Evolutionary conservation across 371 early-diverging fungal species (phyloP).

Genomic region (Mucor plumbeus): DNA sequence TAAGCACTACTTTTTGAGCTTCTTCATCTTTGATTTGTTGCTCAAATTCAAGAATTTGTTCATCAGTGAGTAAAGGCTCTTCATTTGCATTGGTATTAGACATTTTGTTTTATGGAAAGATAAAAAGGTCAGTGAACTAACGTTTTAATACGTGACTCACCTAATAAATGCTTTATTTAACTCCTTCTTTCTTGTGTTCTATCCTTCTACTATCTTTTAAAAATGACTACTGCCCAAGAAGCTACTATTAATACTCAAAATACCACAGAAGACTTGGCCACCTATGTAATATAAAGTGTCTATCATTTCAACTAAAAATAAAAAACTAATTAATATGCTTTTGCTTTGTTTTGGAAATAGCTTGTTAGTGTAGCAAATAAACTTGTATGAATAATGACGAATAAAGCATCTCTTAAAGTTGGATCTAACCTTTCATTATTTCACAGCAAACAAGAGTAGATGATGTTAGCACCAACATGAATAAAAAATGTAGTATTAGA

Average conservation of each 20-base stretch:
- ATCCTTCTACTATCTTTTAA: neutral
- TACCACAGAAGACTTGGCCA: constrained; percentile 13
- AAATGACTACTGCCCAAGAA: neutral
- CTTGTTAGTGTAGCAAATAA: constrained; percentile 23
- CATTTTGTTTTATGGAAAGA: constrained; percentile 1
- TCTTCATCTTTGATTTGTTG: constrained; percentile 70
- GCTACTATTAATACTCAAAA: neutral
- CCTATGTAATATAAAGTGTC: constrained; percentile 15
- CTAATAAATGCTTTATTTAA: neutral
- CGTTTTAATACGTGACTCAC: neutral
- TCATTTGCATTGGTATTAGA: constrained; percentile 10
- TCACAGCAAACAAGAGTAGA: constrained; percentile 24
- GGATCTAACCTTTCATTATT: neutral
- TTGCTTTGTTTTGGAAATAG: neutral
- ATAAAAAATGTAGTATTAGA: constrained; percentile 20
- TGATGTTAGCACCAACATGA: constrained; percentile 15
- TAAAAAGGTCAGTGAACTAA: neutral
- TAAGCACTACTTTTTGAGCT: constrained; percentile 49
- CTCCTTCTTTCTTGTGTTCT: neutral
- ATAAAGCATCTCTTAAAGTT: neutral
- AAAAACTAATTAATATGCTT: neutral
- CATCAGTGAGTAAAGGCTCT: constrained; percentile 57
- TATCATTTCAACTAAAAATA: neutral
- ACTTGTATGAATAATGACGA: constrained; percentile 14
- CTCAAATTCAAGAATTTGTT: constrained; percentile 68